Conservation (phyloP, 2,329 filamentous ascomycete species). For the Colletotrichum sp. region DNA sequence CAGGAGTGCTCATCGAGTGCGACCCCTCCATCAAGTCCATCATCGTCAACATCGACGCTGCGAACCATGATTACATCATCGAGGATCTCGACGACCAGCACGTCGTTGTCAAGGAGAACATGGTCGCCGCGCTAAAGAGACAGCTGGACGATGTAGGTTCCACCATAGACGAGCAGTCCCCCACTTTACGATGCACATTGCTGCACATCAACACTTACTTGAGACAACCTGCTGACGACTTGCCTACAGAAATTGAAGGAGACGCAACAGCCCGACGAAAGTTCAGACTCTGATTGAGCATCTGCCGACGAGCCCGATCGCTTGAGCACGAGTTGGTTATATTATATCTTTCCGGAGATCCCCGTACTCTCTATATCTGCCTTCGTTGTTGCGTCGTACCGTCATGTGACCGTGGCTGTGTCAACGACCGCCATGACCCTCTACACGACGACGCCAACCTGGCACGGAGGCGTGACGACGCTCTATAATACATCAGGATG, state of each 20-base stretch:
- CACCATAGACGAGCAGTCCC: background rate
- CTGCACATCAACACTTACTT: background rate
- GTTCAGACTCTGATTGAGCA: constrained; percentile 54
- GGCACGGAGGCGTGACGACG: background rate
- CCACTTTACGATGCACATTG: background rate
- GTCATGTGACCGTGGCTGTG: background rate
- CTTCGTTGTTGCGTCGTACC: background rate
- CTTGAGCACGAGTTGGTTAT: background rate
- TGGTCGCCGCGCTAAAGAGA: constrained; percentile 70
- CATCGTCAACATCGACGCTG: constrained; percentile 76
- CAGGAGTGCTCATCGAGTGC: constrained; percentile 79
- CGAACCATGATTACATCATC: constrained; percentile 76
- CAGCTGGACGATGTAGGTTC: constrained; percentile 69
- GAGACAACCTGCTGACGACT: background rate
- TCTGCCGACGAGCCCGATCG: background rate
- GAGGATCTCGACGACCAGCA: constrained; percentile 82
- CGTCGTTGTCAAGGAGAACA: constrained; percentile 76
- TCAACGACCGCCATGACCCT: background rate
- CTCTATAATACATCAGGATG: background rate
- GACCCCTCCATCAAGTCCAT: constrained; percentile 90
- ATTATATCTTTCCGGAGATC: background rate
- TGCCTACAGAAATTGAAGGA: constrained; percentile 51
- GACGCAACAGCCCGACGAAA: constrained; percentile 55
- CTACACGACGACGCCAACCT: background rate
- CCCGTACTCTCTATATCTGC: background rate